Base-by-base conservation (phyloP, 371 early-diverging fungal species). In the Mycotypha africana region DNA sequence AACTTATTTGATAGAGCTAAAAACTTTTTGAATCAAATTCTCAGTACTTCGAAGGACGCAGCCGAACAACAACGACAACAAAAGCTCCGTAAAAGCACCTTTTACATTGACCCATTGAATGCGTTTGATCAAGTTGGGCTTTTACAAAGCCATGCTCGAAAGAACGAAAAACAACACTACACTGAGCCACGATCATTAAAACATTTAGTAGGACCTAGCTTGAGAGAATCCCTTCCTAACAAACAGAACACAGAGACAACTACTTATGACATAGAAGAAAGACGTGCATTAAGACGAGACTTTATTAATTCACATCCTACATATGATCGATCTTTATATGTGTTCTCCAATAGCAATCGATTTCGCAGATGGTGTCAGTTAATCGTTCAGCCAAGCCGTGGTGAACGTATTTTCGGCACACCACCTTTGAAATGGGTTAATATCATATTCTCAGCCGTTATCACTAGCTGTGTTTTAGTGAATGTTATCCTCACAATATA, bases 261-360 rank as follows among this genome's bases (percentile, higher is more conserved):
- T 0, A 47, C 54, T 17, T 57, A 54, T 17, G 72, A 76, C 26
- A 33, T 66, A 6, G 64, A 69, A 35, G 79, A 74, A 43, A 44
- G 76, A 31, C 63, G 58, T 34, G 78, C 77, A 1, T 38, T 60
- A 2, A 58, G 74, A 23, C 63, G 63, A 30, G 84, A 81, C 38
- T 84, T 84, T 38, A 64, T 80, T 9, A 62, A 61, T 11, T 70
- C 77, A 0, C 82, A 84, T 51, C 84, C 84, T 12, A 73, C 72
- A 30, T 80, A 81, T 20, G 82, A 80, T 28, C 71, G 70, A n/a
- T 75, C 84, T 0, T 60, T 84, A 4, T 81, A 74, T 53, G 30
- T 81, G 0, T 67, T 84, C 24, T 71, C 78, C 2, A 62, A 65
- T 28, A 62, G 58, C 16, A 78, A 76, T 39, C 62, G 60, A 15